phyloP scores from a whole-genome alignment of 2,329 filamentous ascomycete species.

The Didymellaceae sp. region DNA sequence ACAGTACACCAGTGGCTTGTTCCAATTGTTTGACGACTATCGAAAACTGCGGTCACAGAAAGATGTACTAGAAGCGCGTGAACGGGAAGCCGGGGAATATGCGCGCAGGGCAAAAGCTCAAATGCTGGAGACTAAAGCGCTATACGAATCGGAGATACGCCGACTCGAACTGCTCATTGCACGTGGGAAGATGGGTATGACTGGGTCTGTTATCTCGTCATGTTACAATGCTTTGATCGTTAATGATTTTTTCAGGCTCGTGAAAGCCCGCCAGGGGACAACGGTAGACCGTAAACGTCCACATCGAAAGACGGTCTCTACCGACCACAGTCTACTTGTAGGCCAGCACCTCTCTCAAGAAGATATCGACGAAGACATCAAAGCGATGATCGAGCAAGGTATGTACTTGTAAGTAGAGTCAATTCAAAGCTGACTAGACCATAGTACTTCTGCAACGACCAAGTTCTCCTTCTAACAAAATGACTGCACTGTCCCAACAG shows the following conservation, averaged over 20 bases:
- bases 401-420: neutral
- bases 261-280: conserved; percentile 51
- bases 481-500: conserved; percentile 49
- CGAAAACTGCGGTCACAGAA: conserved; percentile 46
- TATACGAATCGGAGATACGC: conserved; percentile 52
- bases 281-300: conserved; percentile 42
- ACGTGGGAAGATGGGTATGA: conserved; percentile 49
- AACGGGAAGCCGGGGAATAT: conserved; percentile 36
- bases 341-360: conserved; percentile 22
- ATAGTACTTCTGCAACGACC: conserved; percentile 37
- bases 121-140: conserved; percentile 43
- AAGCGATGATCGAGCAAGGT: conserved; percentile 34
- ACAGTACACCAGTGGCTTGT: conserved; percentile 47
- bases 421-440: neutral
- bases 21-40: conserved; percentile 54
- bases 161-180: conserved; percentile 54
- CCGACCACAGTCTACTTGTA: conserved; percentile 13
- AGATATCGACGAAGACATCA: conserved; percentile 37
- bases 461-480: conserved; percentile 48
- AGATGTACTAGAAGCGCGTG: conserved; percentile 31
- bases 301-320: conserved; percentile 25
- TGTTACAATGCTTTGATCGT: neutral
- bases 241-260: conserved; percentile 36
- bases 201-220: conserved; percentile 31
- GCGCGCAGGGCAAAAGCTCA: conserved; percentile 38